phyloP scores from a whole-genome alignment of 805 yeast genomes.

The Jamesozyma gamospora region DNA sequence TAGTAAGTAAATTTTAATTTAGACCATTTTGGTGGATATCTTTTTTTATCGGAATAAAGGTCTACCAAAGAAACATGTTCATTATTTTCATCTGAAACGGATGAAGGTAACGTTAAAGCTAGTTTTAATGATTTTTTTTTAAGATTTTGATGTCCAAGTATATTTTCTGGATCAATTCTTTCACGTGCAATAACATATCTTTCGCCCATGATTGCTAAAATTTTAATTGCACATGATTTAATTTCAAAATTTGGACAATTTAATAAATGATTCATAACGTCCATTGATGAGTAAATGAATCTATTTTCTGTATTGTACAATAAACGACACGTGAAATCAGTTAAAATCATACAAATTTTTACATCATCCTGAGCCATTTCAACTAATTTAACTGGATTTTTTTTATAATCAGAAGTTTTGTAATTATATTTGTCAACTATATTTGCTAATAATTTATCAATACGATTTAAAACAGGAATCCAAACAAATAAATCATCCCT shows the following conservation, averaged over 20 bases:
- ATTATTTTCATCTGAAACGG: conserved; percentile 30
- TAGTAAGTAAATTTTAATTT: conserved; percentile 46
- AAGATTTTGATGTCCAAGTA: conserved; percentile 22
- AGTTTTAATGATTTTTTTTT: conserved; percentile 42
- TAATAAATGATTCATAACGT: conserved; percentile 48
- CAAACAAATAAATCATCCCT: conserved; percentile 65
- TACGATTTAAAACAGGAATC: conserved; percentile 64
- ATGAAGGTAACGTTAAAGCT: conserved; percentile 46
- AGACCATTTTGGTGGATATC: conserved; percentile 49
- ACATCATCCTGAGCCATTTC: conserved; percentile 40
- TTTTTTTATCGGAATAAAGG: conserved; percentile 34
- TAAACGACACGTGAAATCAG: conserved; percentile 52
- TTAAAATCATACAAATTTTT: conserved; percentile 37
- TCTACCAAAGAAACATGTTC: conserved; percentile 40
- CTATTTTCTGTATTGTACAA: conserved; percentile 62
- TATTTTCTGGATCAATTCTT: conserved; percentile 19
- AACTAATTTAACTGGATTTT: conserved; percentile 38
- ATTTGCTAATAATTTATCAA: conserved; percentile 56
- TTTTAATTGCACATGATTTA: conserved; percentile 50
- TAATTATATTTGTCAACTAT: conserved; percentile 42
- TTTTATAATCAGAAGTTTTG: conserved; percentile 29
- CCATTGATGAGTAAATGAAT: conserved; percentile 56
- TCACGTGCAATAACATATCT: conserved; percentile 38
- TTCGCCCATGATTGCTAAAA: conserved; percentile 50
- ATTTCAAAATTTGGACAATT: conserved; percentile 52